A percentile compares a stretch with the other conserved stretches of the same genome.
Evolutionary conservation across 1,139 yeast species (phyloP).

Genomic region (Candida sp.): DNA sequence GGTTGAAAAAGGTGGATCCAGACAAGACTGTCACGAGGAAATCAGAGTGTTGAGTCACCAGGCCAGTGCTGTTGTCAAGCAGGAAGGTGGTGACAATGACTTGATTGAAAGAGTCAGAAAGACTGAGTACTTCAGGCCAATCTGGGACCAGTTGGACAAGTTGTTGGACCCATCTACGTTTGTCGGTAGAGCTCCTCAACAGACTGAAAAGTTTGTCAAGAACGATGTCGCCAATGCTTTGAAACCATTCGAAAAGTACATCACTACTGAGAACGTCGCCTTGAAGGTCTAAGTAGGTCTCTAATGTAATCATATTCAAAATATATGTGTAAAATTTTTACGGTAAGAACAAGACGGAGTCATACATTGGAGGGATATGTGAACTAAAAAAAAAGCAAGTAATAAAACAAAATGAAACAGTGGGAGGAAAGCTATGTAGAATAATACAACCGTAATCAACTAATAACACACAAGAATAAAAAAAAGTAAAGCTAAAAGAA

Average conservation of each 20-base stretch:
- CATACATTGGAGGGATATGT: not conserved
- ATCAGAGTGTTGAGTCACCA: constrained; percentile 97
- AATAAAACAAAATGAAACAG: not conserved
- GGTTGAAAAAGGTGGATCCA: constrained; percentile 97
- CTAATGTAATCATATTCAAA: not conserved
- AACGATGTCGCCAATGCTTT: constrained; percentile 87
- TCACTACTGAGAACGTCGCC: constrained; percentile 66
- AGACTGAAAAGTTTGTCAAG: constrained; percentile 90
- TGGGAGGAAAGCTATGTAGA: not conserved
- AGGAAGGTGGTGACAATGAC: constrained; percentile 98
- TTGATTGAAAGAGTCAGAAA: constrained; percentile 86
- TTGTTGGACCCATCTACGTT: constrained; percentile 92
- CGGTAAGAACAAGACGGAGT: not conserved
- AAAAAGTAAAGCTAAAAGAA: not conserved
- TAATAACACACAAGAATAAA: not conserved
- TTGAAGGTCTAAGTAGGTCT: constrained; percentile 34
- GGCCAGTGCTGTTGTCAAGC: constrained; percentile 97
- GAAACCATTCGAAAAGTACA: constrained; percentile 62
- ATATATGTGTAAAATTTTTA: too few relatives aligned
- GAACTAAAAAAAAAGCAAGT: not conserved
- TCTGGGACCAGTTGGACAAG: constrained; percentile 79
- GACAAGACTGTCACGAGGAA: constrained; percentile 99
- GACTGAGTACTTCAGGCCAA: constrained; percentile 87
- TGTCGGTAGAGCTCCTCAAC: constrained; percentile 99
- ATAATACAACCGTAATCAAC: too few relatives aligned